Percentiles rank a stretch among this genome's conserved stretches.
phyloP scores from a whole-genome alignment of 1,139 yeast species.

The Debaryomyces nepalensis region DNA sequence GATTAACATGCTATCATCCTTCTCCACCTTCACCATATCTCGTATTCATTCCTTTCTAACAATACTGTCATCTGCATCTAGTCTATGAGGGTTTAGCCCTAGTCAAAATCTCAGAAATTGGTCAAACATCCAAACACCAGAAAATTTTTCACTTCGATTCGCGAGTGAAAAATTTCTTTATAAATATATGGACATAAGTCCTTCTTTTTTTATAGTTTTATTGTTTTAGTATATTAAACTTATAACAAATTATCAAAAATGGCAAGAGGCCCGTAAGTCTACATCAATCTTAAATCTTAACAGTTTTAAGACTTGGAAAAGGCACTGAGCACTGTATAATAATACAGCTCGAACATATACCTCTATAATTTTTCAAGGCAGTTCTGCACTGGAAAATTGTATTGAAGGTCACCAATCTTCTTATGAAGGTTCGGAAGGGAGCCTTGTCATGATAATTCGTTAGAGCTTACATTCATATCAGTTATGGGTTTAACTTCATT shows the following conservation, averaged over 20 bases:
- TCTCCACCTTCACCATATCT: slow-evolving; percentile 1
- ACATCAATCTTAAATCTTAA: slow-evolving; percentile 4
- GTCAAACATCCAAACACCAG: slow-evolving; percentile 7
- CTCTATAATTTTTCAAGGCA: slow-evolving; percentile 10
- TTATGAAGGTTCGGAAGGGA: slow-evolving; percentile 27
- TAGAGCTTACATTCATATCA: slow-evolving; percentile 12
- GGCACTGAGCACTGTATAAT: slow-evolving; percentile 10
- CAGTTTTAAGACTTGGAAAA: slow-evolving; percentile 7
- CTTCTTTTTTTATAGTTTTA: slow-evolving; percentile 10
- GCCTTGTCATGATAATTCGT: slow-evolving; percentile 36
- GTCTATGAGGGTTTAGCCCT: slow-evolving; percentile 4
- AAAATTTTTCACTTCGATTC: background rate
- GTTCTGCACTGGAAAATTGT: background rate
- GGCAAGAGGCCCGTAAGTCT: slow-evolving; percentile 95
- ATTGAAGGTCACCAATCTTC: slow-evolving; percentile 30
- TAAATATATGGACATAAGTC: slow-evolving; percentile 7
- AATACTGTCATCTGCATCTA: slow-evolving; percentile 1
- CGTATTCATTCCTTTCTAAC: slow-evolving; percentile 1
- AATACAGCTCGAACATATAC: slow-evolving; percentile 14
- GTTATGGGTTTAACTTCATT: slow-evolving; percentile 6
- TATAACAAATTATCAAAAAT: slow-evolving; percentile 52
- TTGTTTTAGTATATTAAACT: slow-evolving; percentile 16
- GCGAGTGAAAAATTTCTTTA: slow-evolving; percentile 12
- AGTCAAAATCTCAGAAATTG: background rate
- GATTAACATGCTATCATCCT: background rate